phyloP scores from a whole-genome alignment of 257 asterid genomes.

The Paulownia fortunei region DNA sequence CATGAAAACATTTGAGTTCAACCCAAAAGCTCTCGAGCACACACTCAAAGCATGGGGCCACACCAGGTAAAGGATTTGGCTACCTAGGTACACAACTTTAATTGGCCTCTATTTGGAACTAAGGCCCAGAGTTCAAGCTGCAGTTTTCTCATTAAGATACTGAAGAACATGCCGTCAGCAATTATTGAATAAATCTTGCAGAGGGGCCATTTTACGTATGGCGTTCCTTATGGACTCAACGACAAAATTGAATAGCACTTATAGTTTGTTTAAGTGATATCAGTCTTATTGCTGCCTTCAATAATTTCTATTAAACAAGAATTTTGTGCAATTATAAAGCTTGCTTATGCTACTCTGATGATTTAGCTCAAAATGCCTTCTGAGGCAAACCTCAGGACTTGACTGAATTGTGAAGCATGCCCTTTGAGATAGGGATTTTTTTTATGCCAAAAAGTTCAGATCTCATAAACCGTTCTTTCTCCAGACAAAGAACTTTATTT shows the following conservation, averaged over 20 bases:
- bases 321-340: background rate
- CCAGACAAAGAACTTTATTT: background rate
- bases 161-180: background rate
- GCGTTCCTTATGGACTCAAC: background rate
- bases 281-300: background rate
- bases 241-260: background rate
- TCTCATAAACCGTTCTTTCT: background rate
- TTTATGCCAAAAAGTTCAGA: background rate
- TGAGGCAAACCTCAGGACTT: background rate
- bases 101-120: background rate
- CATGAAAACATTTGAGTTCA: background rate
- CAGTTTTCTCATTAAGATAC: background rate
- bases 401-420: background rate
- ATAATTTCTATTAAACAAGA: background rate
- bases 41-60: background rate
- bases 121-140: background rate
- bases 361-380: slow-evolving; percentile 5
- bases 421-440: background rate
- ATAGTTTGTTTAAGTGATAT: background rate
- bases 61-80: no score
- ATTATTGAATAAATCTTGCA: background rate
- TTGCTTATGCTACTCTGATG: background rate
- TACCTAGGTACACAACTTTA: background rate
- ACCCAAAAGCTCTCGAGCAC: background rate
- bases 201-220: background rate